Percentiles rank a stretch among this genome's conserved stretches.
These are phyloP conservation scores for Cercospora zeina DNA, from an alignment of 2,329 filamentous ascomycete species.

Conservation along the genomic window DNA sequence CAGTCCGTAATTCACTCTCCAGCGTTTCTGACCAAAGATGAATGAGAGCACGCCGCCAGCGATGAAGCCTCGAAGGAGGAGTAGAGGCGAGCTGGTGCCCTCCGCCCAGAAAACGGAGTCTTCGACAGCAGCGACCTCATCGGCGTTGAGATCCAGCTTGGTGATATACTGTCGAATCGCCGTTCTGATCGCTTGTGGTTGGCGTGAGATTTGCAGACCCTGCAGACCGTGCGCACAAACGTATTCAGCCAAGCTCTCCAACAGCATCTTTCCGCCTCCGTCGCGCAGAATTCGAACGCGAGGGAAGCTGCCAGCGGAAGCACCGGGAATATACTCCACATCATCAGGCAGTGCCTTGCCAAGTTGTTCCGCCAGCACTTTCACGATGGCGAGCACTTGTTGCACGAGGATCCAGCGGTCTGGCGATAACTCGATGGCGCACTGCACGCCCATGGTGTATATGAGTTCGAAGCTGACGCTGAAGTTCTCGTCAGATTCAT, in stretches of 20 bases:
- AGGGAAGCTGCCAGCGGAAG: constrained; percentile 49
- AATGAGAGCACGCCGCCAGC: constrained; percentile 61
- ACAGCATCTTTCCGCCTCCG: constrained; percentile 48
- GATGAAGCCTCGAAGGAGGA: constrained; percentile 64
- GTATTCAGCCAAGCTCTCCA: constrained; percentile 36
- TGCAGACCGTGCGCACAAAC: constrained; percentile 38
- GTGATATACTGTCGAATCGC: constrained; percentile 30
- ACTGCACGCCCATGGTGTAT: constrained; percentile 48
- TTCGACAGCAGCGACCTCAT: constrained; percentile 22
- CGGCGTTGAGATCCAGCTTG: constrained; percentile 18
- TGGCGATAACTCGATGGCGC: constrained; percentile 44
- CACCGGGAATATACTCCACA: constrained; percentile 20
- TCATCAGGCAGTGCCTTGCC: constrained; percentile 22
- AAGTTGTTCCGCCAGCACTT: constrained; percentile 4
- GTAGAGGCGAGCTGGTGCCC: constrained; percentile 42
- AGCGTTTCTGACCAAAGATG: constrained; percentile 62
- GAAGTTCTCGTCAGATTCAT: constrained; percentile 58
- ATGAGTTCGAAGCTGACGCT: constrained; percentile 47
- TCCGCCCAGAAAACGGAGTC: constrained; percentile 24
- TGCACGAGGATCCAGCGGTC: constrained; percentile 45
- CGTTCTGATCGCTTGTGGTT: constrained; percentile 21
- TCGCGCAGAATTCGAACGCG: constrained; percentile 57
- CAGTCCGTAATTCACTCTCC: constrained; percentile 62
- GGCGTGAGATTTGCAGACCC: constrained; percentile 27
- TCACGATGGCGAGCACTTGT: constrained; percentile 40